A percentile compares a stretch with the other conserved stretches of the same genome.
Evolutionary conservation across 2,329 filamentous ascomycete genomes (phyloP).

Genomic region (Chaetothyriales sp.): DNA sequence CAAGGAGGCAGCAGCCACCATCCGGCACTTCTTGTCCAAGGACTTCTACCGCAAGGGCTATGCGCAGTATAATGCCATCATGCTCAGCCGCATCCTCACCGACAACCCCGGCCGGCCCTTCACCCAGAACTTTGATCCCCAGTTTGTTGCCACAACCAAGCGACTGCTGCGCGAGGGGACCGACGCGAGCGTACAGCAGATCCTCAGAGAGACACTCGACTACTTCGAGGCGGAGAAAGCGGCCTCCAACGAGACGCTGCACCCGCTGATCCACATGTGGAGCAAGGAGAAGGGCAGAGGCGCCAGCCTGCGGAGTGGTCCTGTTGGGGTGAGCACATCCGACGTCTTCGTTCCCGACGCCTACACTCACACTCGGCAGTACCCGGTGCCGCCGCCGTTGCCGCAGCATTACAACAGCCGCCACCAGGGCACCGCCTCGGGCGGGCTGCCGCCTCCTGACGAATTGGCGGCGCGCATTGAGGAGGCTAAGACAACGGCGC

Average conservation of each 20-base stretch:
- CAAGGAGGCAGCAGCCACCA: constrained; percentile 61
- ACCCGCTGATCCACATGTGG: constrained; percentile 71
- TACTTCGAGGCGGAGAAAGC: constrained; percentile 58
- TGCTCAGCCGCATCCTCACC: constrained; percentile 80
- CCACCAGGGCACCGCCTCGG: neutral
- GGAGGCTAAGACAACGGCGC: constrained; percentile 80
- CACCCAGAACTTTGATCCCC: constrained; percentile 76
- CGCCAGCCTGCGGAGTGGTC: constrained; percentile 15
- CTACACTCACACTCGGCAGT: constrained; percentile 4
- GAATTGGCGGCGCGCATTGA: constrained; percentile 76
- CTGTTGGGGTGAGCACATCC: constrained; percentile 4
- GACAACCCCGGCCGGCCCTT: constrained; percentile 88
- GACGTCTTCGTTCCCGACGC: constrained; percentile 4
- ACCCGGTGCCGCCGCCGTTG: constrained; percentile 1
- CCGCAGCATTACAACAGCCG: constrained; percentile 4
- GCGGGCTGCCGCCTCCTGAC: constrained; percentile 46
- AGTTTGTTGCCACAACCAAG: constrained; percentile 65
- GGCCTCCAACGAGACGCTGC: constrained; percentile 58
- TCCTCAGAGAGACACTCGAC: constrained; percentile 76
- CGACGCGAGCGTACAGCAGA: constrained; percentile 68
- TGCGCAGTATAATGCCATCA: constrained; percentile 88
- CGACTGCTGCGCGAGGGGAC: constrained; percentile 56
- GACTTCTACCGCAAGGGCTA: constrained; percentile 53
- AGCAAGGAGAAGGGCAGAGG: constrained; percentile 62
- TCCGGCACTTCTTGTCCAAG: constrained; percentile 68